Conservation (phyloP, 2,329 filamentous ascomycete species). For the Colletotrichum sp. region DNA sequence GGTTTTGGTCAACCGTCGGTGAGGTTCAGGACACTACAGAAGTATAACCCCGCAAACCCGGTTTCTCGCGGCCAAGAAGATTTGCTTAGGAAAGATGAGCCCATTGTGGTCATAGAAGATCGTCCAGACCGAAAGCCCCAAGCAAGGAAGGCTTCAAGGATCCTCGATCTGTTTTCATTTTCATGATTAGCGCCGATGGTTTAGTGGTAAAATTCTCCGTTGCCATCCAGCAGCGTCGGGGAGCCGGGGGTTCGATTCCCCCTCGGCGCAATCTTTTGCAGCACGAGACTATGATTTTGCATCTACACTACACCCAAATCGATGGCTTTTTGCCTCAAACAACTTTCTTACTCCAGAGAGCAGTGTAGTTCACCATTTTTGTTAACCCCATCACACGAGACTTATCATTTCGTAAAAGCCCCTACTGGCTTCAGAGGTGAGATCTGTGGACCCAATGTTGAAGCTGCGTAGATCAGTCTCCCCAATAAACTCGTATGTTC, state of each 20-base stretch:
- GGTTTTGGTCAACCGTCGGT: rapidly evolving
- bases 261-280: not conserved
- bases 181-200: not conserved
- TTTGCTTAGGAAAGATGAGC: not conserved
- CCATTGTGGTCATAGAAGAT: no score
- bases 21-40: not conserved
- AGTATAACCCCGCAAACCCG: not conserved
- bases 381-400: not conserved
- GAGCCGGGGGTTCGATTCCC: slow-evolving; percentile 12
- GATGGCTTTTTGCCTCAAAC: no score
- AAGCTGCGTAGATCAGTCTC: not conserved
- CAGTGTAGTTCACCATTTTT: not conserved
- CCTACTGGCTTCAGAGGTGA: not conserved
- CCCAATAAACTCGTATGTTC: not conserved
- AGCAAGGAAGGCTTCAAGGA: not conserved
- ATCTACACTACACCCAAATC: no score
- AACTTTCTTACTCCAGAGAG: not conserved
- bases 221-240: slow-evolving; percentile 6
- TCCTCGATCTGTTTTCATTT: no score
- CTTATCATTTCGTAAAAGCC: not conserved
- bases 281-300: no score
- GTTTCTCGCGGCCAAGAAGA: rapidly evolving
- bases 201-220: slow-evolving; percentile 13
- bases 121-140: no score
- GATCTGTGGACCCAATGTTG: not conserved